Percentiles rank a stretch among this genome's conserved stretches.
Conservation (phyloP, 2,329 filamentous ascomycete genomes). For the Cercospora zeina region DNA sequence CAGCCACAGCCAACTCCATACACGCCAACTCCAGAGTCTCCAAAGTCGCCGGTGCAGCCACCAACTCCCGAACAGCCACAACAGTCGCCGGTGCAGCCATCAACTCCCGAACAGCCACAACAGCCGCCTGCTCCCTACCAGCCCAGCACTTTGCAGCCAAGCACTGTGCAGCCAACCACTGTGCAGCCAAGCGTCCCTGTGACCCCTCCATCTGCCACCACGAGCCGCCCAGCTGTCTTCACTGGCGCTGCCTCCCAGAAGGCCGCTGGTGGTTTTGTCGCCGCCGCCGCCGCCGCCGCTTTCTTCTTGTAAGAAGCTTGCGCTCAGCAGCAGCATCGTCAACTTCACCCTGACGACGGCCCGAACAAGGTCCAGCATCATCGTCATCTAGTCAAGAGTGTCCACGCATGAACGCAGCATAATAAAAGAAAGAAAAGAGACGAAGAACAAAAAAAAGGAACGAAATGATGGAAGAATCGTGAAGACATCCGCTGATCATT, state of each 20-base stretch:
- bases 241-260: slow-evolving; percentile 1
- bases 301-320: slow-evolving; percentile 6
- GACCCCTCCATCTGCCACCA: not conserved
- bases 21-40: not conserved
- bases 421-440: not conserved
- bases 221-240: not conserved
- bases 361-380: not conserved
- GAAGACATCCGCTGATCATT: not conserved
- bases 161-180: not conserved
- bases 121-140: not conserved
- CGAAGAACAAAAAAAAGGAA: not conserved
- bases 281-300: not conserved
- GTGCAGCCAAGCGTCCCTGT: not conserved
- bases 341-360: not conserved
- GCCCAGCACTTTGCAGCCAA: too few species aligned
- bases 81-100: not conserved
- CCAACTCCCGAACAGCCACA: too few species aligned
- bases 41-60: not conserved
- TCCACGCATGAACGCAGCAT: not conserved
- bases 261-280: not conserved
- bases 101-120: not conserved
- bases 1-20: not conserved
- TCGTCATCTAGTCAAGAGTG: not conserved
- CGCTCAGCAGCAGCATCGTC: not conserved
- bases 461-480: not conserved